These are phyloP conservation scores for Coprinopsis strossmayeri DNA, from an alignment of 768 basidiomycete genomes.

Conservation along the genomic window DNA sequence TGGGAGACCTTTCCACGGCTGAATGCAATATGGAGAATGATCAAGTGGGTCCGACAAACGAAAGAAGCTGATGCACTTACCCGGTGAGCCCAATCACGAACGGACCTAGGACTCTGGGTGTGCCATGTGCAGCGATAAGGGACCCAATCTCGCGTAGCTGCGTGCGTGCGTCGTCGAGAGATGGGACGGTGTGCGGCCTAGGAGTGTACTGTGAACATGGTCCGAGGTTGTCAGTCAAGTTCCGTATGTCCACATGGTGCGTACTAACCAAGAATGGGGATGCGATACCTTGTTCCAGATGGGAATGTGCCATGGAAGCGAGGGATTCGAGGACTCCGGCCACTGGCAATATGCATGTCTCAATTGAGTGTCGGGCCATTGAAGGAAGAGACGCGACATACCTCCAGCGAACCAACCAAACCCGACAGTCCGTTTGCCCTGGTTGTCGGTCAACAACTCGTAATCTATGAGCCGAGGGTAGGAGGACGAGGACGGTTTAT, in stretches of 20 bases:
- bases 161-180: constrained; percentile 43
- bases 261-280: constrained; percentile 86
- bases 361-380: not conserved
- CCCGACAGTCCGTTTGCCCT: constrained; percentile 73
- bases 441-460: constrained; percentile 62
- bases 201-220: constrained; percentile 68
- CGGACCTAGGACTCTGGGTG: constrained; percentile 62
- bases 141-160: constrained; percentile 53
- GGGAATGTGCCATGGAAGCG: constrained; percentile 67
- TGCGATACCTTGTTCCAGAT: constrained; percentile 72
- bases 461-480: constrained; percentile 71
- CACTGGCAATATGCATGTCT: constrained; percentile 42
- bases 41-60: no score
- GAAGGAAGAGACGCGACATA: constrained; percentile 23
- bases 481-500: constrained; percentile 6
- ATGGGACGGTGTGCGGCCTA: constrained; percentile 63
- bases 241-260: constrained; percentile 18
- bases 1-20: constrained; percentile 80
- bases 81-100: constrained; percentile 81
- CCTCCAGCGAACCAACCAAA: constrained; percentile 94
- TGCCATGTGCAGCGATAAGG: constrained; percentile 48
- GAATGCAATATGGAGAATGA: no score
- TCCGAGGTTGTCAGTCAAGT: constrained; percentile 1
- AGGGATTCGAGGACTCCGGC: constrained; percentile 83
- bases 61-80: constrained; percentile 29